Conservation (phyloP, 2,329 filamentous ascomycete species). For the Penicillium griseofulvum region DNA sequence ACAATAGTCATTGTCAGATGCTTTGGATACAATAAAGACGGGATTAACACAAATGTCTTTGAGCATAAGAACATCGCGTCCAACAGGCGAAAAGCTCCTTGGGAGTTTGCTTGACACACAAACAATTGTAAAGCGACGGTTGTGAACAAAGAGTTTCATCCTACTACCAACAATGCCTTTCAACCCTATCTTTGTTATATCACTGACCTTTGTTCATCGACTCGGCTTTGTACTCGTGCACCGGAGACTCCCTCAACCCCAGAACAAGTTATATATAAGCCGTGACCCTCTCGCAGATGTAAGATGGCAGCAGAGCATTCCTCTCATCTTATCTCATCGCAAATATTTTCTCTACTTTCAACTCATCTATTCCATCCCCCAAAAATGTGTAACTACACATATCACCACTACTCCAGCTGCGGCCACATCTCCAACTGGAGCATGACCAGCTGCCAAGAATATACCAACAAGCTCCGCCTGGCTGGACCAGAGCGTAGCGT, state of each 20-base stretch:
- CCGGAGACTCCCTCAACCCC: not conserved
- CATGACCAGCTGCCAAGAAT: slow-evolving; percentile 22
- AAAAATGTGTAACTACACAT: slow-evolving; percentile 29
- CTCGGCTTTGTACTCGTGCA: not conserved
- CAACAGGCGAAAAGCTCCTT: not conserved
- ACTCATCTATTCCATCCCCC: not conserved
- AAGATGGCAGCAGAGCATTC: not conserved
- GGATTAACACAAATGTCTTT: not conserved
- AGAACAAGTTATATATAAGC: not conserved
- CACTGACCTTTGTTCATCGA: not conserved
- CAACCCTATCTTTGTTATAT: not conserved
- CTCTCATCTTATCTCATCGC: not conserved
- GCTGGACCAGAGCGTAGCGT: not conserved
- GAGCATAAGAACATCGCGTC: not conserved
- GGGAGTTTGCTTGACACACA: not conserved
- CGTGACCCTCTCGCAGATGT: not conserved
- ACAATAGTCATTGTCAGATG: not conserved
- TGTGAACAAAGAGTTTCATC: not conserved
- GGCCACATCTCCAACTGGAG: slow-evolving; percentile 30
- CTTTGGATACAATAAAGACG: not conserved
- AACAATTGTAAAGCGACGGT: not conserved
- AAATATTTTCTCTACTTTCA: not conserved
- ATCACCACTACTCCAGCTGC: slow-evolving; percentile 27
- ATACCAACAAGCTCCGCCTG: slow-evolving; percentile 21
- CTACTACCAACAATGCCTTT: not conserved